Base-by-base conservation (phyloP, 2,329 filamentous ascomycete species). In the Chalara sp. region DNA sequence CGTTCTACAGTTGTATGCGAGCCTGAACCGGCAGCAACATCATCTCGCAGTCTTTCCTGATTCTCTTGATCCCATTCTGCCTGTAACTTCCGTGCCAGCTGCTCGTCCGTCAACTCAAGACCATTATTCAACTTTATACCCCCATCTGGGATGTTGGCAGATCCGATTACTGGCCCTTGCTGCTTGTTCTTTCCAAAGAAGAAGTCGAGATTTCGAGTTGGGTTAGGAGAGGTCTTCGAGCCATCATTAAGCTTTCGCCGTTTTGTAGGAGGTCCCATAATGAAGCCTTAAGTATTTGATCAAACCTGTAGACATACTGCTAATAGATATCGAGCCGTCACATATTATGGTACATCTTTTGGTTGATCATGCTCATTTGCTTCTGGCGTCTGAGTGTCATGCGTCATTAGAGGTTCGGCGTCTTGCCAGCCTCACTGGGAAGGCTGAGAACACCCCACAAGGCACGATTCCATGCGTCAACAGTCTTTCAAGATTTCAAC, bases 51-150 rank as follows among this genome's bases (percentile, higher is more conserved):
- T 41, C 21, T 30, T 10, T 11, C 35, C 30, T 32, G 47, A 37
- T 48, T 54, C 46, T 65, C 61, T 42, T 58, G 72, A 60, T 93
- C 78, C 87, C 88, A 96, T 73, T 96, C 84, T 5, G 83, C 87
- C 63, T 97, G 92, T 0, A 96, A 75, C 65, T 87, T 93, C 46
- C 88, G 76, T 5, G 92, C 92, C 52, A 90, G 69, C 63, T 95
- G 82, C 68, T 96, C 92, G 59, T 97, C 93, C 0, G 87, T 86
- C 59, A 89, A 66, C 12, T 64, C 61, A 32, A 53, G 31, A 56
- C 87, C 63, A 21, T 67, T 64, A 33, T 49, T 33, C 21, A 21
- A 37, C 35, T 37, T 37, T n/a, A 8, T 37, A 8, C 4, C 35
- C 35, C 35, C 35, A 37, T 37, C 35, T n/a, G 35, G 8, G 8